These are phyloP conservation scores for Cucurbita ficifolia DNA, from an alignment of 306 rosid genomes.

Conservation along the genomic window DNA sequence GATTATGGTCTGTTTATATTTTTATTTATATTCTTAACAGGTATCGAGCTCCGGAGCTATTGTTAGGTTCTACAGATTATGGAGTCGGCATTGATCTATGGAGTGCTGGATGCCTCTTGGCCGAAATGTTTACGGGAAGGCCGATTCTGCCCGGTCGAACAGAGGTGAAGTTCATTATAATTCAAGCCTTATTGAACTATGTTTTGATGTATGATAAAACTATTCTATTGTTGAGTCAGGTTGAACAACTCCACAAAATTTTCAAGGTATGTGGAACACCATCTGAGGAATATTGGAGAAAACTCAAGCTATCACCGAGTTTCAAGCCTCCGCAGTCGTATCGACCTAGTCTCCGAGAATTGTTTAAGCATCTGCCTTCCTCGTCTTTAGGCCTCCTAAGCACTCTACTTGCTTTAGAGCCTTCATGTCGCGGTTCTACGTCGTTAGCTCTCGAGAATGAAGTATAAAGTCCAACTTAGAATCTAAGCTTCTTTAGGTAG, in stretches of 20 bases:
- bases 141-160: constrained; percentile 72
- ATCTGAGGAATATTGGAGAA: constrained; percentile 79
- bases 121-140: constrained; percentile 63
- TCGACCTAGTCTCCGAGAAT: constrained; percentile 47
- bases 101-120: constrained; percentile 93
- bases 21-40: constrained; percentile 2
- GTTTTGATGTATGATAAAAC: background rate
- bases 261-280: constrained; percentile 88
- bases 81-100: constrained; percentile 85
- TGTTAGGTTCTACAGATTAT: constrained; percentile 63
- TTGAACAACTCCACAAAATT: constrained; percentile 79
- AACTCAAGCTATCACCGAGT: constrained; percentile 38
- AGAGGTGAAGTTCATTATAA: constrained; percentile 33
- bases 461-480: constrained; percentile 21
- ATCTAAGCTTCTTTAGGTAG: background rate
- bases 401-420: constrained; percentile 71
- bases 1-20: background rate
- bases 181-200: background rate
- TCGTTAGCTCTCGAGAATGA: constrained; percentile 50
- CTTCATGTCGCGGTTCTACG: constrained; percentile 59
- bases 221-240: constrained; percentile 30
- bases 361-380: constrained; percentile 48
- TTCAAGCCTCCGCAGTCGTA: constrained; percentile 60
- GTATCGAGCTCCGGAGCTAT: constrained; percentile 86
- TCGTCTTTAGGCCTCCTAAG: constrained; percentile 58